Evolutionary conservation across 768 basidiomycete species (phyloP).

Genomic region (Serendipita sp.): DNA sequence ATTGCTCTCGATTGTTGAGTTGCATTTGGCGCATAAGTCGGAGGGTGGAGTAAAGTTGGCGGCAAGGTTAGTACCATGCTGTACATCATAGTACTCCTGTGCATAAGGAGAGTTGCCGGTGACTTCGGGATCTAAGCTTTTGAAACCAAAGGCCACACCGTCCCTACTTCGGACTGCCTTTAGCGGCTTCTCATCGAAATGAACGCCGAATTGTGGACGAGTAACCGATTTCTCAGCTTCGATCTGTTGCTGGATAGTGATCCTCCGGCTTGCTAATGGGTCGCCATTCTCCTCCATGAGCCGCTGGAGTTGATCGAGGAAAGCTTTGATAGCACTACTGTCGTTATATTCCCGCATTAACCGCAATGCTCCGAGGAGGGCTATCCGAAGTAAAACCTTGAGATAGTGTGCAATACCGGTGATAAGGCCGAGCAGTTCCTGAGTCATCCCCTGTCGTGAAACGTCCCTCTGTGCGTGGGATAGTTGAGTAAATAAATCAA

Average conservation of each 20-base stretch:
- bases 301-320: slow-evolving; percentile 84
- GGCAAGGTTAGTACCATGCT: background rate
- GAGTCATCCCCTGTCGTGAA: slow-evolving; percentile 79
- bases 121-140: slow-evolving; percentile 77
- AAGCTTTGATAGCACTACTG: slow-evolving; percentile 67
- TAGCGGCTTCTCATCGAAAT: background rate
- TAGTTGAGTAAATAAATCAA: slow-evolving; percentile 89
- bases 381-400: slow-evolving; percentile 97
- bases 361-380: slow-evolving; percentile 87
- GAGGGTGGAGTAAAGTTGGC: slow-evolving; percentile 33
- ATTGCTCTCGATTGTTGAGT: slow-evolving; percentile 87
- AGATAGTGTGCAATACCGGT: slow-evolving; percentile 99
- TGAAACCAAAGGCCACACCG: slow-evolving; percentile 86
- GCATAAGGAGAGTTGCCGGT: slow-evolving; percentile 70
- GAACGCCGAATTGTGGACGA: background rate
- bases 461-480: background rate
- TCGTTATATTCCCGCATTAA: slow-evolving; percentile 81
- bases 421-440: slow-evolving; percentile 89
- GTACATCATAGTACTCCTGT: slow-evolving; percentile 1
- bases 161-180: slow-evolving; percentile 38
- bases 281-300: slow-evolving; percentile 76
- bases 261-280: slow-evolving; percentile 55
- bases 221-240: background rate
- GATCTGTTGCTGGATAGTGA: slow-evolving; percentile 15
- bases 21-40: slow-evolving; percentile 83